phyloP scores from a whole-genome alignment of 495 filamentous ascomycete species.

The Aspergillus biplanus region DNA sequence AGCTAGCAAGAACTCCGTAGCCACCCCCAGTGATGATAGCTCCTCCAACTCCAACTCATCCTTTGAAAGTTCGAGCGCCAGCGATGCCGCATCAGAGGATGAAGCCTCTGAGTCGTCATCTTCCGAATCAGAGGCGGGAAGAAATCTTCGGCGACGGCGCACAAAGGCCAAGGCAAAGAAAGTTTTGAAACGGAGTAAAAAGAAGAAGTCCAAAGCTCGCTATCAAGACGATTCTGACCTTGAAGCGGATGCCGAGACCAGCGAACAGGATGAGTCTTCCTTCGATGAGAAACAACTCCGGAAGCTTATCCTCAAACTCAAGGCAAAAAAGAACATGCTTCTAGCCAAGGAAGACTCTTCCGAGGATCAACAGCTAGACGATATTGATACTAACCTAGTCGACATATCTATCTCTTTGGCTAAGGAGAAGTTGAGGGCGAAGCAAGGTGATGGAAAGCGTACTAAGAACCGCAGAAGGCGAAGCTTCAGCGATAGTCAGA shows the following conservation, averaged over 20 bases:
- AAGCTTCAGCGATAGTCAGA: slow-evolving; percentile 16
- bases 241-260: slow-evolving; percentile 32
- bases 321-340: slow-evolving; percentile 46
- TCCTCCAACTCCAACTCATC: slow-evolving; percentile 30
- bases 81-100: slow-evolving; percentile 32
- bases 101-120: slow-evolving; percentile 34
- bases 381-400: slow-evolving; percentile 24
- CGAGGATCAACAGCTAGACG: slow-evolving; percentile 32
- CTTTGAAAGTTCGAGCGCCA: slow-evolving; percentile 23
- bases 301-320: slow-evolving; percentile 54
- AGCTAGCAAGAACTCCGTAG: slow-evolving; percentile 32
- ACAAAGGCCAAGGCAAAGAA: slow-evolving; percentile 55
- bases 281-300: slow-evolving; percentile 47
- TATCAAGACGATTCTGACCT: slow-evolving; percentile 40
- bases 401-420: slow-evolving; percentile 26
- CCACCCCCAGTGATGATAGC: slow-evolving; percentile 30
- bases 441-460: slow-evolving; percentile 28
- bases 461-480: slow-evolving; percentile 27
- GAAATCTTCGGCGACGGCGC: slow-evolving; percentile 33
- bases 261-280: slow-evolving; percentile 31
- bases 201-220: slow-evolving; percentile 46
- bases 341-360: slow-evolving; percentile 34
- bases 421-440: slow-evolving; percentile 31
- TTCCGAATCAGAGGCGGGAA: slow-evolving; percentile 42
- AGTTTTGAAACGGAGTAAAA: slow-evolving; percentile 40